Evolutionary conservation across 73 alveolate species (phyloP), one percentile per base, ranked within the genome.

Genomic region (Paramecium biaurelia): DNA sequence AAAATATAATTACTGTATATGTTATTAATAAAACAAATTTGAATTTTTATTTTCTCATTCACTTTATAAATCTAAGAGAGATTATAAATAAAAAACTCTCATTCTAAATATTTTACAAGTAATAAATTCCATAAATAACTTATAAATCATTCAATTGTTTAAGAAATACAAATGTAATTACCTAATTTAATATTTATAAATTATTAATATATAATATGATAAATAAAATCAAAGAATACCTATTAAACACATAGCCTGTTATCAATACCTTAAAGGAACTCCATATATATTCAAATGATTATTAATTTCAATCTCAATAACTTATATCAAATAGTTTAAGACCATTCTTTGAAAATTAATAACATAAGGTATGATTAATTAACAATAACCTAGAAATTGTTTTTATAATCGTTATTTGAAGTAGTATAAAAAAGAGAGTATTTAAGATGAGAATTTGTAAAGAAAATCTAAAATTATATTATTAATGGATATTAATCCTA

Each of bases 51-150:
- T 79, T 88, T 88, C 41, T 41, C 74, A 42, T 79, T 47, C 45
- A 63, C 47, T 41, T 20, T 20, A 79, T 24, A 79, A 23, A 34
- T 23, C n/a, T 43, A 38, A 38, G 14, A 38, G 12, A 7, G 1
- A 7, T 2, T 38, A 38, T 38, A 7, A 38, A n/a, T n/a, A n/a
- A n/a, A n/a, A n/a, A n/a, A n/a, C n/a, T n/a, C n/a, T n/a, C n/a
- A n/a, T 7, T 38, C 12, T 38, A 38, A 1, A 38, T 7, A 7
- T 4, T 7, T 38, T 38, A 37, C 32, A 24, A 79, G 23, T 18
- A 18, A 6, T 43, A 72, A 34, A 12, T 34, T 35, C 5, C 38
- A 15, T 3, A 30, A 32, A 43, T 72, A 98, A 98, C 94, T 1
- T 38, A 23, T 45, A 79, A 24, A 34, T 20, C 7, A 43, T 43